These are phyloP conservation scores for Coemansia sp. DNA, from an alignment of 192 early-diverging fungal genomes.

Conservation along the genomic window DNA sequence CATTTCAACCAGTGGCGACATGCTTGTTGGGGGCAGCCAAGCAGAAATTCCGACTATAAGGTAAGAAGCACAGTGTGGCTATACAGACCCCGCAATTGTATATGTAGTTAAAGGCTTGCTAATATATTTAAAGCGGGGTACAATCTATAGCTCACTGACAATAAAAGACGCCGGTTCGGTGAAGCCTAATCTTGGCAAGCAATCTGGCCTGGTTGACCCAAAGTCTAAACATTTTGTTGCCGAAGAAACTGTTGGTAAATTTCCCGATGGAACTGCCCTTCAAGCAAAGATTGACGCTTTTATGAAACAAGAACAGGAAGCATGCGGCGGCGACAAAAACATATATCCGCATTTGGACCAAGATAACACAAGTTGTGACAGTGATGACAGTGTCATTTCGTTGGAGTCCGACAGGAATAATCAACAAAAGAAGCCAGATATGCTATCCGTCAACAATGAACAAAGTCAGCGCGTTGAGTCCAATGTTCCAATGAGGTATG, in stretches of 20 bases:
- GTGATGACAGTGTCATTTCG: background rate
- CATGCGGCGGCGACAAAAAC: background rate
- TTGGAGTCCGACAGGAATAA: background rate
- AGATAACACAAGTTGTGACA: background rate
- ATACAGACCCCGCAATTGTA: background rate
- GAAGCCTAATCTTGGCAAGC: background rate
- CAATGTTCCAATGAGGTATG: constrained; percentile 10
- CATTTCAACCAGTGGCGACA: background rate
- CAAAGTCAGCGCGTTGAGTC: background rate
- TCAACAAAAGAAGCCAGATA: background rate
- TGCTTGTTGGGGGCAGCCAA: background rate
- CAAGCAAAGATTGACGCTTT: constrained; percentile 7
- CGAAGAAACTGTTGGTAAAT: background rate
- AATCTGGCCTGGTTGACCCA: constrained; percentile 2
- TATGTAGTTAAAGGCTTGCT: background rate
- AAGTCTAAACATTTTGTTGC: background rate
- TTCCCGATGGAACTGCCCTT: background rate
- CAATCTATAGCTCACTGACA: constrained; percentile 16
- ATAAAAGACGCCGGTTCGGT: background rate
- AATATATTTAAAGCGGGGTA: background rate
- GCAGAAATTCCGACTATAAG: constrained; percentile 20
- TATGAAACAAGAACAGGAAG: background rate
- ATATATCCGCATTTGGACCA: background rate
- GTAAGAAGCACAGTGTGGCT: constrained; percentile 7
- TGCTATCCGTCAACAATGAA: background rate